A percentile compares a stretch with the other conserved stretches of the same genome.
phyloP scores from a whole-genome alignment of 2,329 filamentous ascomycete species.

The Xylariaceae sp. region DNA sequence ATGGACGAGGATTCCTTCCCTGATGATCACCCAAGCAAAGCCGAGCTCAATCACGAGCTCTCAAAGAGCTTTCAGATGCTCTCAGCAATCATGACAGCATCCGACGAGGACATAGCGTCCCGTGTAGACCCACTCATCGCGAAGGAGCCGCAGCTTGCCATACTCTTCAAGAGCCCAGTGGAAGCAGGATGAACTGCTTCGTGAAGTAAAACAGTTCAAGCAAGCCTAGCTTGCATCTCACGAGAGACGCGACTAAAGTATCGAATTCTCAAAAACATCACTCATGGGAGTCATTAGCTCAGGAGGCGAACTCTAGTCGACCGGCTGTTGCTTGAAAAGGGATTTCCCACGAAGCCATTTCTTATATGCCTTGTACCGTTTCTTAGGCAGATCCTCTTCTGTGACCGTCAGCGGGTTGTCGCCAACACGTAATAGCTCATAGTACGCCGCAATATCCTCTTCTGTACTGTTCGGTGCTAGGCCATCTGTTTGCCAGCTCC shows the following conservation, averaged over 20 bases:
- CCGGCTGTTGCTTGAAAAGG: conserved; percentile 85
- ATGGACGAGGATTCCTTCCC: conserved; percentile 31
- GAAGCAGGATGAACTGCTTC: conserved; percentile 3
- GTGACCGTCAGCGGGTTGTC: conserved; percentile 85
- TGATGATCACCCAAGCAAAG: conserved; percentile 5
- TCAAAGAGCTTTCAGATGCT: conserved; percentile 33
- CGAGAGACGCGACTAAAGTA: conserved; percentile 4
- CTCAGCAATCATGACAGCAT: conserved; percentile 30
- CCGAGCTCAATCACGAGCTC: conserved; percentile 33
- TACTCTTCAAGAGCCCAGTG: conserved; percentile 27
- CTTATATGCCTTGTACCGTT: conserved; percentile 92
- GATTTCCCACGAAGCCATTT: conserved; percentile 96
- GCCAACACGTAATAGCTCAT: conserved; percentile 69
- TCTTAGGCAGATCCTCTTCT: conserved; percentile 82
- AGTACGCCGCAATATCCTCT: conserved; percentile 69
- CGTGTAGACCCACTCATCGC: conserved; percentile 33
- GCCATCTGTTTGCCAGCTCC: conserved; percentile 58
- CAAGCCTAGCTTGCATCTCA: not conserved
- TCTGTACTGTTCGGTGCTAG: conserved; percentile 43
- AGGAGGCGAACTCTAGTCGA: conserved; percentile 41
- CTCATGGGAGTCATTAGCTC: conserved; percentile 18
- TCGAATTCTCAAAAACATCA: conserved; percentile 16
- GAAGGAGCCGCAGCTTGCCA: conserved; percentile 33
- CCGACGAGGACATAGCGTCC: conserved; percentile 25
- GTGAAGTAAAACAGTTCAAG: too few relatives aligned